phyloP scores from a whole-genome alignment of 2,329 filamentous ascomycete genomes.

The Alternaria panax region DNA sequence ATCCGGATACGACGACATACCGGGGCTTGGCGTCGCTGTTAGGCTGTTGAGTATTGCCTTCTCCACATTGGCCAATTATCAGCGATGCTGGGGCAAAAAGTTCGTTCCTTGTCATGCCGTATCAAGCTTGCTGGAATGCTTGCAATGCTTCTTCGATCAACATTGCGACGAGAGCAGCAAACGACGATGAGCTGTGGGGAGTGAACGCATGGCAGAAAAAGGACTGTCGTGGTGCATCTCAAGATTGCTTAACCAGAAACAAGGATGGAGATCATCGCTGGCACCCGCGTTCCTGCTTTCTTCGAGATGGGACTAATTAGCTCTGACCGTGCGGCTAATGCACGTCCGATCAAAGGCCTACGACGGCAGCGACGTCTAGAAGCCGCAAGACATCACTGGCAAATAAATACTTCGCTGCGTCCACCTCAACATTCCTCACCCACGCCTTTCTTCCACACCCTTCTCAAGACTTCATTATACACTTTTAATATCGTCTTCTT shows the following conservation, averaged over 20 bases:
- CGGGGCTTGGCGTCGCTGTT: slow-evolving; percentile 25
- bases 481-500: slow-evolving; percentile 14
- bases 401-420: slow-evolving; percentile 23
- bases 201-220: background rate
- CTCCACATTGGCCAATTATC: slow-evolving; percentile 26
- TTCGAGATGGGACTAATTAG: slow-evolving; percentile 22
- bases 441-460: background rate
- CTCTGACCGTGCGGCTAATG: slow-evolving; percentile 24
- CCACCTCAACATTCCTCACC: slow-evolving; percentile 8
- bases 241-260: background rate
- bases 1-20: slow-evolving; percentile 14
- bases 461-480: slow-evolving; percentile 5
- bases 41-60: slow-evolving; percentile 27
- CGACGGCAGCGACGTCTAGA: slow-evolving; percentile 10
- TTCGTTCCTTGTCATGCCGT: slow-evolving; percentile 5
- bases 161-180: background rate
- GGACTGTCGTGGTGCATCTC: background rate
- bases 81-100: slow-evolving; percentile 19
- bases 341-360: slow-evolving; percentile 20
- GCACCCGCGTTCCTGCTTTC: slow-evolving; percentile 15
- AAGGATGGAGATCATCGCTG: slow-evolving; percentile 4
- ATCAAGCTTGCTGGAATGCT: slow-evolving; percentile 17
- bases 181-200: background rate
- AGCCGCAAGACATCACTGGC: slow-evolving; percentile 26
- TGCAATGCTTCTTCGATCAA: slow-evolving; percentile 4